Conservation (phyloP, 371 early-diverging fungal genomes). For the Mucor lusitanicus region DNA sequence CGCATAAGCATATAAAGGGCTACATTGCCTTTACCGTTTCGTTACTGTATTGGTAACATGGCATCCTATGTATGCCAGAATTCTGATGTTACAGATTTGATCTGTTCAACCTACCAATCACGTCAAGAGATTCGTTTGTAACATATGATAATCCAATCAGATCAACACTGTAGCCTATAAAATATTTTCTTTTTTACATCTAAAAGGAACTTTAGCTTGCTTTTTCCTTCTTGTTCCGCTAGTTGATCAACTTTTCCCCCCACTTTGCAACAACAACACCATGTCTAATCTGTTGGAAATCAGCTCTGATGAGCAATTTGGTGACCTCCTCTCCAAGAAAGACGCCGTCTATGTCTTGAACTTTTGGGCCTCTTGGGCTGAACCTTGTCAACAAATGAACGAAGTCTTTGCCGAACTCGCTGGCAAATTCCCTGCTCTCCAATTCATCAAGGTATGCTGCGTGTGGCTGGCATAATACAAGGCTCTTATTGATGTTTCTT, state of each 20-base stretch:
- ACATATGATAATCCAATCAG: background rate
- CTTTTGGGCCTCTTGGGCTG: conserved; percentile 93
- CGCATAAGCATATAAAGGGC: background rate
- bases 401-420: conserved; percentile 86
- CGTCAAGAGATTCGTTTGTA: background rate
- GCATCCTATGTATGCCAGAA: background rate
- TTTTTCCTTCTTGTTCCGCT: background rate
- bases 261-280: background rate
- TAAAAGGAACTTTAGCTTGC: background rate
- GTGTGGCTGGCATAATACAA: background rate
- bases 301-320: conserved; percentile 43
- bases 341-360: conserved; percentile 61
- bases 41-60: background rate
- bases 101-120: background rate
- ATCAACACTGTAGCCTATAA: background rate
- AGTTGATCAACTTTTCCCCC: background rate
- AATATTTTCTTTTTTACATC: background rate
- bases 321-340: conserved; percentile 27
- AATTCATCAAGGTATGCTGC: conserved; percentile 72
- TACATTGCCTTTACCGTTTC: no score
- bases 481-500: background rate
- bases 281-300: conserved; percentile 47
- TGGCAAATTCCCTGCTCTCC: conserved; percentile 69
- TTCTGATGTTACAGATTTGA: background rate
- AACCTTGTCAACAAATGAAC: conserved; percentile 90